Evolutionary conservation across 305 asterid genomes (phyloP), one percentile per base, ranked within the genome.

Genomic region (Fraxinus greggii): DNA sequence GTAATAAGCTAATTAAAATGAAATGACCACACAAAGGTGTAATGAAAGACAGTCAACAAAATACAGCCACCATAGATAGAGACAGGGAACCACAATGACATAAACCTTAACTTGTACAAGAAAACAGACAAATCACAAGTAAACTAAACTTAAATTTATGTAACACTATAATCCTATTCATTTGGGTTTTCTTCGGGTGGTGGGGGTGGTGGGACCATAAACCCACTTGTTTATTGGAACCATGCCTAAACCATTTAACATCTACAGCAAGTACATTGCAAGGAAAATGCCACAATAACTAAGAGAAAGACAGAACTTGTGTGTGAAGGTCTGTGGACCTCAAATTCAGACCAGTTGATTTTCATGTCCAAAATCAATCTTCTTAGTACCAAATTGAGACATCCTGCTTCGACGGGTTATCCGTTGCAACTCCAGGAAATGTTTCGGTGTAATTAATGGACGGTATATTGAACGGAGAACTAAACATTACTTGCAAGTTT

Each of bases 361-460:
- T 54, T 54, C 3, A n/a, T 5, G 33, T 38, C 38, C 76, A 54
- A 21, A 1, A 45, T 77, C 42, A 38, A 65, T 31, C 74, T 72
- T 35, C 29, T 63, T 82, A 89, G 89, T 84, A 91, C 94, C 94
- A 91, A 42, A 86, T 72, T 5, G 87, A 19, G 33, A 40, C 82
- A 48, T 88, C 92, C 48, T 84, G 90, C 80, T 87, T 87, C 17
- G 83, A 77, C 81, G 40, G 65, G 31, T 85, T 81, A 40, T 86
- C 90, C 82, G 82, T 84, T 3, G 85, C 69, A 65, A 76, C 79
- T 8, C 84, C 89, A 17, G 82, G 79, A 19, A 89, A 84, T 24
- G 82, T 83, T 1, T 83, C 92, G 0, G 78, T 48, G 19, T 81
- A 89, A 32, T 91, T 91, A 1, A 79, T 73, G 21, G 90, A 28